A percentile compares a stretch with the other conserved stretches of the same genome.
Conservation (phyloP, 2,329 filamentous ascomycete species). For the Myotisia sp. region DNA sequence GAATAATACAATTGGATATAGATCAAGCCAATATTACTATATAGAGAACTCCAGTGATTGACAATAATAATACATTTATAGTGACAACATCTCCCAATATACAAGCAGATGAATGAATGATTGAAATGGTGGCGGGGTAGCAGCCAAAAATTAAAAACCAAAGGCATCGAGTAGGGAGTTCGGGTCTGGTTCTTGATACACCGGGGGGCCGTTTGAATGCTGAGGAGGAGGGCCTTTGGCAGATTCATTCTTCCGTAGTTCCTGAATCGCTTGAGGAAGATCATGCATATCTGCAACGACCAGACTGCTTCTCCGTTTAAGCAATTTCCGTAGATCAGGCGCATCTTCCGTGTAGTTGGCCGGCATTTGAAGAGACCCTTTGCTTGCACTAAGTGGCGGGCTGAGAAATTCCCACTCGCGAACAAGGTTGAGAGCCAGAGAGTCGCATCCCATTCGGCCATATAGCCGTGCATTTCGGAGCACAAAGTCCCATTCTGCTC, state of each 20-base stretch:
- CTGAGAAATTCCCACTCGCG: conserved; percentile 38
- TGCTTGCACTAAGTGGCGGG: conserved; percentile 15
- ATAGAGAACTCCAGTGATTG: no score
- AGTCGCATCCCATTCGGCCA: conserved; percentile 82
- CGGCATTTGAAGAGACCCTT: conserved; percentile 9
- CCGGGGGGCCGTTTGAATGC: conserved; percentile 50
- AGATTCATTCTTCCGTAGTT: conserved; percentile 21
- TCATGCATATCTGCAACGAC: conserved; percentile 56
- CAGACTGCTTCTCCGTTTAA: conserved; percentile 58
- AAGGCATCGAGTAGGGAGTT: conserved; percentile 83
- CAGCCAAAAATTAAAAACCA: conserved; percentile 51
- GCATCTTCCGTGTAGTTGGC: conserved; percentile 18
- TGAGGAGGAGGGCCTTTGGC: conserved; percentile 25
- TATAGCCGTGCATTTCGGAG: conserved; percentile 73
- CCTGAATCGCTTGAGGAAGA: conserved; percentile 26
- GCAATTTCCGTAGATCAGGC: conserved; percentile 51
- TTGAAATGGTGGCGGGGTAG: neutral
- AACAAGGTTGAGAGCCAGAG: conserved; percentile 69
- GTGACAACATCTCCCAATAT: no score
- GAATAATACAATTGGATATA: no score
- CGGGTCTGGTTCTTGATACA: conserved; percentile 85
- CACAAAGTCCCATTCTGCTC: conserved; percentile 77
- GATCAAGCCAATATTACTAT: no score
- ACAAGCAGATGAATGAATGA: neutral
- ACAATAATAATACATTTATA: no score